Evolutionary conservation across 2,329 filamentous ascomycete genomes (phyloP).

Genomic region (Phialophora tarda): DNA sequence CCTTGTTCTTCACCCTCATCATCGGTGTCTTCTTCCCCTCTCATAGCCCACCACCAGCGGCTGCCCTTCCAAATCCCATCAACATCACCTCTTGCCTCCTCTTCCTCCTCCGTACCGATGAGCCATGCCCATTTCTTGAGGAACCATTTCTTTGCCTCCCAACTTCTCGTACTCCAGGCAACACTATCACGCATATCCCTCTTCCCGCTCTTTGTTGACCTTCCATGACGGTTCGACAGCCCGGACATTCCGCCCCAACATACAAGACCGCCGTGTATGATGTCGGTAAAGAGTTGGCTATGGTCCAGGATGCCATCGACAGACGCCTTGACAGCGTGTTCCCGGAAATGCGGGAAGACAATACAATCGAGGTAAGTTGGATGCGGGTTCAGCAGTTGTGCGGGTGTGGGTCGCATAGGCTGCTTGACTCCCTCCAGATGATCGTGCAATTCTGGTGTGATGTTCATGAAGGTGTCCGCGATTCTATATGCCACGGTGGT

Average conservation of each 20-base stretch:
- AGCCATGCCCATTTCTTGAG: conserved; percentile 50
- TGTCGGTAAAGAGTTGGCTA: conserved; percentile 47
- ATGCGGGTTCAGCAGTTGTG: conserved; percentile 31
- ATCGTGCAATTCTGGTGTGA: conserved; percentile 24
- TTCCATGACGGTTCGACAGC: conserved; percentile 7
- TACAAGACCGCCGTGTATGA: conserved; percentile 46
- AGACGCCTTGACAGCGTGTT: conserved; percentile 29
- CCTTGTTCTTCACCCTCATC: conserved; percentile 19
- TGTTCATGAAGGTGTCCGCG: conserved; percentile 13
- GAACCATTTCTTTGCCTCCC: conserved; percentile 55
- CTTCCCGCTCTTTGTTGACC: conserved; percentile 12
- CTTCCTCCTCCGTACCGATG: conserved; percentile 36
- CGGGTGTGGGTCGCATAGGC: conserved; percentile 27
- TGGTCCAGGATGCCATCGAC: conserved; percentile 44
- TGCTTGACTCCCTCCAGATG: conserved; percentile 24
- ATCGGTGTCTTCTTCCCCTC: conserved; percentile 27
- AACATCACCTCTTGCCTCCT: conserved; percentile 32
- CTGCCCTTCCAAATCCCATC: conserved; percentile 33
- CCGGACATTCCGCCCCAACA: conserved; percentile 46
- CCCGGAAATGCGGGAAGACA: conserved; percentile 34
- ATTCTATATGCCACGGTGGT: conserved; percentile 17
- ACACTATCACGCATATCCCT: conserved; percentile 42
- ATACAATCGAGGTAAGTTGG: conserved; percentile 37
- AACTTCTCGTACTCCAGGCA: conserved; percentile 54
- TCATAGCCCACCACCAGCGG: conserved; percentile 36